phyloP scores from a whole-genome alignment of 169 alveolate genomes.

The Perkinsus marinus region DNA sequence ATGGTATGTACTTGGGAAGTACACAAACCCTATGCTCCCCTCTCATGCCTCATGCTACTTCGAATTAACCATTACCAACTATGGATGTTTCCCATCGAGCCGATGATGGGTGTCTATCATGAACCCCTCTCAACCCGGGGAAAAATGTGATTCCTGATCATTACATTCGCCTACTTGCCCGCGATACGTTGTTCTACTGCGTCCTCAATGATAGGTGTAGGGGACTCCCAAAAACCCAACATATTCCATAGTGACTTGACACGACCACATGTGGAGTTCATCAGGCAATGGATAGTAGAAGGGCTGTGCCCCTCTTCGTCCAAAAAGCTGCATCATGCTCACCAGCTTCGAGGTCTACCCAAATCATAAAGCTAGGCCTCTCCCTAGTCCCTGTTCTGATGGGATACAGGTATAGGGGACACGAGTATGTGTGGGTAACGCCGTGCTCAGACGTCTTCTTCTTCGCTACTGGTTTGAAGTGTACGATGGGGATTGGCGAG shows the following conservation, averaged over 20 bases:
- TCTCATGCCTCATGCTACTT: no score
- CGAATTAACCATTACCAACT: no score
- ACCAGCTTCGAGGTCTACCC: conserved; percentile 62
- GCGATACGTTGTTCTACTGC: no score
- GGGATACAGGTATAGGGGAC: conserved; percentile 78
- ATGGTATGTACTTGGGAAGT: no score
- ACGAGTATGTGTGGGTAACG: conserved; percentile 42
- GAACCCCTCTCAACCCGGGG: no score
- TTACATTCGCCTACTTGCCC: no score
- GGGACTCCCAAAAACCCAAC: no score
- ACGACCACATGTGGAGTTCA: conserved; percentile 9
- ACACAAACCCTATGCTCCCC: no score
- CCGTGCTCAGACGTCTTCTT: conserved; percentile 32
- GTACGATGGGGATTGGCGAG: conserved; percentile 72
- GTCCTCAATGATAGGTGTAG: no score
- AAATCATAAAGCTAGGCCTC: conserved; percentile 62
- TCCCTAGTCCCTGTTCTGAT: conserved; percentile 49
- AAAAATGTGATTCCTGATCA: no score
- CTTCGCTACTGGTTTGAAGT: conserved; percentile 74
- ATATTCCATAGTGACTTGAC: background rate
- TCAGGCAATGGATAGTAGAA: conserved; percentile 52
- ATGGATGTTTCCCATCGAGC: no score
- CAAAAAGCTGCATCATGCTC: conserved; percentile 63
- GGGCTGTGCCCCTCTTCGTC: conserved; percentile 82
- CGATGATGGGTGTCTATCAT: no score